A percentile compares a stretch with the other conserved stretches of the same genome.
Evolutionary conservation across 2,329 filamentous ascomycete genomes (phyloP).

Genomic region (Cladosporium sphaerospermum): DNA sequence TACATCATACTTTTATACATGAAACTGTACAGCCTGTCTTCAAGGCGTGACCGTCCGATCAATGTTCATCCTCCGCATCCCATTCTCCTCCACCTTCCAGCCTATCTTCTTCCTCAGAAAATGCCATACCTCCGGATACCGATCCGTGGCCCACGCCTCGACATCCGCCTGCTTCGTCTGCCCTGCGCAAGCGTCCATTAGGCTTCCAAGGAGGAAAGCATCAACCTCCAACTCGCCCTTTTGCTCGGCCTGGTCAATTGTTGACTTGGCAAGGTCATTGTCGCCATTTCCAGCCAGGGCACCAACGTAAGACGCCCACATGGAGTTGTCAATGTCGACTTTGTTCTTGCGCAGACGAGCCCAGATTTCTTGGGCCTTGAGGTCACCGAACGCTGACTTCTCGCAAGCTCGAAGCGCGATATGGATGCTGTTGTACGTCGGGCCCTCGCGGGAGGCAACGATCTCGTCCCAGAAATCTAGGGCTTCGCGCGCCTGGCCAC

Average conservation of each 20-base stretch:
- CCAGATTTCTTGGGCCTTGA: constrained; percentile 57
- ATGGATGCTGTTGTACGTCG: constrained; percentile 71
- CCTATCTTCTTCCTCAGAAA: constrained; percentile 52
- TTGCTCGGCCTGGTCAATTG: constrained; percentile 61
- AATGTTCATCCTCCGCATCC: constrained; percentile 22
- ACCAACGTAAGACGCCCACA: constrained; percentile 72
- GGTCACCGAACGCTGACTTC: constrained; percentile 43
- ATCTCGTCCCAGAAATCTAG: constrained; percentile 81
- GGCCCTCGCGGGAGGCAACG: constrained; percentile 75
- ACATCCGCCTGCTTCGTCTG: constrained; percentile 57
- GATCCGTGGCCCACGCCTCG: constrained; percentile 64
- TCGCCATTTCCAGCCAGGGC: constrained; percentile 68
- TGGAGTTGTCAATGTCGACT: constrained; percentile 64
- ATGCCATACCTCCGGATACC: constrained; percentile 64
- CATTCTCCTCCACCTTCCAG: constrained; percentile 16
- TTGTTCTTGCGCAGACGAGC: constrained; percentile 65
- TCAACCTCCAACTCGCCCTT: constrained; percentile 64
- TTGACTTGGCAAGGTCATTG: constrained; percentile 59
- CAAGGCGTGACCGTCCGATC: constrained; percentile 12
- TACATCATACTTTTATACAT: not conserved
- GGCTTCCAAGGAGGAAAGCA: constrained; percentile 66
- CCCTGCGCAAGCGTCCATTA: constrained; percentile 67
- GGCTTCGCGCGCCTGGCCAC: constrained; percentile 59
- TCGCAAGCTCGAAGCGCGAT: constrained; percentile 78
- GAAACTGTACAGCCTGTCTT: not conserved